Conservation (phyloP, 768 basidiomycete genomes). For the Auricularia cornea region DNA sequence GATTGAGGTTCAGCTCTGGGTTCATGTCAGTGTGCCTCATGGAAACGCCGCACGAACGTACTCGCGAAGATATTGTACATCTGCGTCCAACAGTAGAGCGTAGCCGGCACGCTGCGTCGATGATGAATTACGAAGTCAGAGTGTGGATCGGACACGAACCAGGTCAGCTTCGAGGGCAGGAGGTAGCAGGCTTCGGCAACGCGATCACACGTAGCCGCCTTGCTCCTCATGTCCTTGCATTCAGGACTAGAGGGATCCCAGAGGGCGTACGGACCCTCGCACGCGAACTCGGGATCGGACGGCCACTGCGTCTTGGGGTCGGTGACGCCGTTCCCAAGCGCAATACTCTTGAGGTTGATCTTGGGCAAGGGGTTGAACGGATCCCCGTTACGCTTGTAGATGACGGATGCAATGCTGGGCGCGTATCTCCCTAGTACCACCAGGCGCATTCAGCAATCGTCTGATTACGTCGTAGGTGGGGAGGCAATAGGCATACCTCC, state of each 20-base stretch:
- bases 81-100: constrained; percentile 71
- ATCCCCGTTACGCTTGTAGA: constrained; percentile 68
- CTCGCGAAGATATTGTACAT: constrained; percentile 61
- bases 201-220: constrained; percentile 65
- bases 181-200: constrained; percentile 65
- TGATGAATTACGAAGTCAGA: not conserved
- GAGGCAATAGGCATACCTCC: too few species aligned
- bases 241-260: constrained; percentile 61
- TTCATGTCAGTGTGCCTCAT: too few species aligned
- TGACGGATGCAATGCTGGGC: constrained; percentile 69
- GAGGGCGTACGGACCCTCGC: constrained; percentile 74
- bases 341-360: constrained; percentile 75
- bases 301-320: constrained; percentile 77
- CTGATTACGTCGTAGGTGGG: too few species aligned
- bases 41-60: constrained; percentile 28
- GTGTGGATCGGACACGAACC: constrained; percentile 15
- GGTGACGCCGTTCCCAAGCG: constrained; percentile 84
- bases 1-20: constrained; percentile 64
- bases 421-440: constrained; percentile 81
- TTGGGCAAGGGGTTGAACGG: constrained; percentile 40
- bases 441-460: too few species aligned
- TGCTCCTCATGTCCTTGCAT: constrained; percentile 53
- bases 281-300: constrained; percentile 70
- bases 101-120: constrained; percentile 52
- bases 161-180: constrained; percentile 49